Evolutionary conservation across 129 eudicot genomes (phyloP), one percentile per base, ranked within the genome.

Genomic region (Lactuca saligna): DNA sequence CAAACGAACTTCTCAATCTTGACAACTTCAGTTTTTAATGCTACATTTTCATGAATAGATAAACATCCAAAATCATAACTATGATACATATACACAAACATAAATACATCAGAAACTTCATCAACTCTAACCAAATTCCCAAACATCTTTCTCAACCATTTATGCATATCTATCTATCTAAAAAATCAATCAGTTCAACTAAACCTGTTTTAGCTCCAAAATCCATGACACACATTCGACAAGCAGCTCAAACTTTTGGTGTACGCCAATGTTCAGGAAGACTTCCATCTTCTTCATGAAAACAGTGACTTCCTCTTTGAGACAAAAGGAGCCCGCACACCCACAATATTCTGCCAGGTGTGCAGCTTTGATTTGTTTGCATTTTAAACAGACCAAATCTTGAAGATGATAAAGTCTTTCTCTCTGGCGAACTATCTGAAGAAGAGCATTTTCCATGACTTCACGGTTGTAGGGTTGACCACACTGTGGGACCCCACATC

Each of bases 381-480:
- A 94, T 72, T 94, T 94, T 8, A 81, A 70, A 81, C 99, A 90
- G 54, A 87, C 91, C 72, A 94, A 79, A 66, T 94, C 99, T 60
- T 94, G 99, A 62, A 94, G 79, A 80, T 94, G 99, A 76, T 85
- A 94, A 5, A 87, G 87, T n/a, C 99, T 81, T 57, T 94, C 99
- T 66, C 99, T 80, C 71, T 94, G 99, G 8, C 99, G 82, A 13
- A 84, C 80, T 33, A 90, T 83, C 65, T 90, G 99, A 25, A 94
- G 81, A 44, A 94, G 96, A 60, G 86, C 61, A 72, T 94, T 94
- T 77, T 94, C 99, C 90, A 89, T 94, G 57, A 75, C 82, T 66
- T 90, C 99, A 17, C 87, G 88, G 68, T 87, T 84, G 50, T 94
- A 94, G 25, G 93, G 96, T 65, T 94, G 99, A 75, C 96, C 96